These are phyloP conservation scores for Arxiozyma heterogenica DNA, from an alignment of 1,139 yeast species.

Conservation along the genomic window DNA sequence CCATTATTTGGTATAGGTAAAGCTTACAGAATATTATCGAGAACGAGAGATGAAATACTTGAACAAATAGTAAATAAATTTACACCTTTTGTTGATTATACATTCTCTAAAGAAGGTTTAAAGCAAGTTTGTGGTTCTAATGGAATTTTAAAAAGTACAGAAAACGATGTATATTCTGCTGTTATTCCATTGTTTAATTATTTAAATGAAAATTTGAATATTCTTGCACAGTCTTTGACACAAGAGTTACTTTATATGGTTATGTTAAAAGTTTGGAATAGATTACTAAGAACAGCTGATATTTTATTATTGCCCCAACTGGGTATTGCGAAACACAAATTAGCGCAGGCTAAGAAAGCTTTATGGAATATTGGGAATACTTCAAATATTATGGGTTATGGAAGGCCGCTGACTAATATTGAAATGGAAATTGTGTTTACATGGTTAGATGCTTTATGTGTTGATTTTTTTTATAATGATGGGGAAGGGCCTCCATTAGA, in stretches of 20 bases:
- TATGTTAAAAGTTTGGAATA: conserved; percentile 71
- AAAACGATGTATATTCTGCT: conserved; percentile 54
- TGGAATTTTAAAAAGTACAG: conserved; percentile 40
- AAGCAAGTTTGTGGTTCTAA: conserved; percentile 45
- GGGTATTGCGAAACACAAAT: conserved; percentile 44
- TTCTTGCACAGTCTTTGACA: conserved; percentile 56
- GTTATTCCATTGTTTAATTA: conserved; percentile 69
- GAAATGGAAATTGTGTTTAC: conserved; percentile 65
- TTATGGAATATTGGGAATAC: conserved; percentile 33
- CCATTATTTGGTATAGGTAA: conserved; percentile 73
- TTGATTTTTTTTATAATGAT: conserved; percentile 68
- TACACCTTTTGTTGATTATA: conserved; percentile 37
- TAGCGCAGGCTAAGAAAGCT: conserved; percentile 28
- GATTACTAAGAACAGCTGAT: conserved; percentile 57
- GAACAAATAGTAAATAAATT: conserved; percentile 59
- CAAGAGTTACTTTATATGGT: conserved; percentile 52
- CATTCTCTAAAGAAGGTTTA: conserved; percentile 42
- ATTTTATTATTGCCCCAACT: conserved; percentile 61
- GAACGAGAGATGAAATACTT: conserved; percentile 57
- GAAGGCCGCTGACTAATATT: conserved; percentile 45
- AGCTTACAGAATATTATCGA: conserved; percentile 53
- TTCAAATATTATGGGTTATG: conserved; percentile 37
- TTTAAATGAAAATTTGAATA: conserved; percentile 58
- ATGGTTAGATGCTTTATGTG: conserved; percentile 60
- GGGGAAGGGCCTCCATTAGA: conserved; percentile 77